phyloP scores from a whole-genome alignment of 140 eudicot species.

The Ambrosia hybrid region DNA sequence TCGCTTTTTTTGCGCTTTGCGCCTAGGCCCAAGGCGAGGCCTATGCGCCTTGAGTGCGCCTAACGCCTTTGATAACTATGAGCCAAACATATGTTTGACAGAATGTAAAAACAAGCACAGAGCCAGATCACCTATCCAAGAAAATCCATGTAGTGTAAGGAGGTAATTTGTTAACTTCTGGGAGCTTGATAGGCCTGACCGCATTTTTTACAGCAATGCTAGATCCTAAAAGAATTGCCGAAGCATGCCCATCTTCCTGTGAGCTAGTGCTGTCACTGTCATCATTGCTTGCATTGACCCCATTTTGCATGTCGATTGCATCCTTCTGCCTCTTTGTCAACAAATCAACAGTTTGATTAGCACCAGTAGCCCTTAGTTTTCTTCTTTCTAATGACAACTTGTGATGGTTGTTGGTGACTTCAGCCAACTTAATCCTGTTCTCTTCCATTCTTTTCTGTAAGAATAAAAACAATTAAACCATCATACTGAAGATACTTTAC shows the following conservation, averaged over 20 bases:
- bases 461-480: constrained; percentile 16
- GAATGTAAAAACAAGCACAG: not conserved
- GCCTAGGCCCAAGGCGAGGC: no score
- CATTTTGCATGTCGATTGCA: constrained; percentile 86
- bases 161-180: constrained; percentile 73
- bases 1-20: no score
- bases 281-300: constrained; percentile 52
- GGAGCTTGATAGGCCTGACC: constrained; percentile 85
- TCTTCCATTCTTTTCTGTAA: constrained; percentile 76
- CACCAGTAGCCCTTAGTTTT: constrained; percentile 33
- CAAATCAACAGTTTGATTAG: constrained; percentile 42
- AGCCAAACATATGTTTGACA: no score
- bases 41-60: no score
- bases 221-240: constrained; percentile 88
- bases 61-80: no score
- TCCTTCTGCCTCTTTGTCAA: constrained; percentile 79
- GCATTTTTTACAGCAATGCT: constrained; percentile 86
- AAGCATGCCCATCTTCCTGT: constrained; percentile 82
- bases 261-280: constrained; percentile 58
- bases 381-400: constrained; percentile 64
- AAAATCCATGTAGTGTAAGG: constrained; percentile 93
- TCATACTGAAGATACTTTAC: constrained; percentile 11
- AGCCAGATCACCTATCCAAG: constrained; percentile 68
- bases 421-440: constrained; percentile 58
- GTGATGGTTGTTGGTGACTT: constrained; percentile 56